Base-by-base conservation (phyloP, 2,329 filamentous ascomycete species). In the Neonectria magnoliae region DNA sequence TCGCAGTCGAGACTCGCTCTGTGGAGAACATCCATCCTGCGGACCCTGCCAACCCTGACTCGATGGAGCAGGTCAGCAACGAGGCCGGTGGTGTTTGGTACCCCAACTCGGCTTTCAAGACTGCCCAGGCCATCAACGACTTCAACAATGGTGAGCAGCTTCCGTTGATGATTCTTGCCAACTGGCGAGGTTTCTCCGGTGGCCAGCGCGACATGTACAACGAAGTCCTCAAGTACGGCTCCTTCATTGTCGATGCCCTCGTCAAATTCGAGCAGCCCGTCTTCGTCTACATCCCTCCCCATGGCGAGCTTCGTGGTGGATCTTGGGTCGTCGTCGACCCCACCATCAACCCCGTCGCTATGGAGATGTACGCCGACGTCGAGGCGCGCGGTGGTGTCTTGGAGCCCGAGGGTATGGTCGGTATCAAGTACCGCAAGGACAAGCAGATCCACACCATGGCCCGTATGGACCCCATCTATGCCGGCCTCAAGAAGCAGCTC, bases 191-290 rank as follows among this genome's bases (percentile, higher is more conserved):
- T 85, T 99, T 99, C 93, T 99, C 96, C 72, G 96, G 96, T 85
- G 96, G 96, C 70, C 96, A 99, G 84, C 93, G 95, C 73, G 96
- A 99, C 83, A 99, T 99, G 96, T 99, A 97, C 90, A 98, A 98
- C 84, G 96, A 99, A 83, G 96, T 99, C 16, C 90, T 99, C 81
- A 99, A 99, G 87, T 99, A 99, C 77, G 96, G 96, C 78, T 98
- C 95, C 18, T 98, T 96, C 87, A 99, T 99, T 77, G 96, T 99
- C 73, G 96, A 99, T 76, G 95, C 95, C 60, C 91, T 99, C 52
- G 94, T 97, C 86, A 97, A 98, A 84, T 99, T 93, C 78, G 93
- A 99, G 86, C 96, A 99, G 85, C 96, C 96, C 60, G 91, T 99
- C 82, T 99, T 99, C 78, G 93, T 99, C 69, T 99, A 99, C 86